Conservation (phyloP, 768 basidiomycete genomes). For the Rubroboletus satanas region DNA sequence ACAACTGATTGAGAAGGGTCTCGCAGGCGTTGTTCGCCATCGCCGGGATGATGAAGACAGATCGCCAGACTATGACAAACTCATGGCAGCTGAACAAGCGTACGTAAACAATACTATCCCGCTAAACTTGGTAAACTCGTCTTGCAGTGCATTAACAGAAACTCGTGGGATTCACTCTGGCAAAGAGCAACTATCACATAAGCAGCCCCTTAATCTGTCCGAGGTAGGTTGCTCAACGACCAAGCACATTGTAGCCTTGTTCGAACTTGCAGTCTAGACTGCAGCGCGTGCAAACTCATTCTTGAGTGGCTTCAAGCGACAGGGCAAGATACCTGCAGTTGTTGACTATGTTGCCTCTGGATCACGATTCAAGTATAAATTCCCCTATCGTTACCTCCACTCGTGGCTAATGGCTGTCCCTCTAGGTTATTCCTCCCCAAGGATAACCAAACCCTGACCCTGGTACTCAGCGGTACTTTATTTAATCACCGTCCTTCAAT, state of each 20-base stretch:
- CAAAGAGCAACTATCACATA: conserved; percentile 79
- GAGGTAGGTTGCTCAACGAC: conserved; percentile 51
- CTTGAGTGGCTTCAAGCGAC: conserved; percentile 86
- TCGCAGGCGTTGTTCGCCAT: conserved; percentile 87
- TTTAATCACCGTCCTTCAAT: neutral
- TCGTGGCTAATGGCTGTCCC: neutral
- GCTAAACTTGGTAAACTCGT: conserved; percentile 5
- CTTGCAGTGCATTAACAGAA: conserved; percentile 68
- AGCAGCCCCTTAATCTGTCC: conserved; percentile 84
- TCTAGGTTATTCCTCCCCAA: conserved; percentile 76
- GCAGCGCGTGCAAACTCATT: conserved; percentile 78
- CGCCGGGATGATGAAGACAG: conserved; percentile 93
- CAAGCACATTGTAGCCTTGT: neutral
- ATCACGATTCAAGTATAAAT: conserved; percentile 84
- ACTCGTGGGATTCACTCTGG: conserved; percentile 85
- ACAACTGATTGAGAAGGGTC: conserved; percentile 88
- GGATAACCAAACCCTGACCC: conserved; percentile 89
- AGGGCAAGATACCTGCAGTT: conserved; percentile 76
- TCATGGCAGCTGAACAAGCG: conserved; percentile 93
- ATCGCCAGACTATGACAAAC: conserved; percentile 92
- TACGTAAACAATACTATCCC: conserved; percentile 39
- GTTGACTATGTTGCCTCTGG: conserved; percentile 94
- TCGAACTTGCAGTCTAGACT: conserved; percentile 40
- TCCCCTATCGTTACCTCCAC: neutral
- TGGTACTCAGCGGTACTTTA: conserved; percentile 78